Conservation (phyloP, 2,329 filamentous ascomycete species). For the Trichoderma guizhouense region DNA sequence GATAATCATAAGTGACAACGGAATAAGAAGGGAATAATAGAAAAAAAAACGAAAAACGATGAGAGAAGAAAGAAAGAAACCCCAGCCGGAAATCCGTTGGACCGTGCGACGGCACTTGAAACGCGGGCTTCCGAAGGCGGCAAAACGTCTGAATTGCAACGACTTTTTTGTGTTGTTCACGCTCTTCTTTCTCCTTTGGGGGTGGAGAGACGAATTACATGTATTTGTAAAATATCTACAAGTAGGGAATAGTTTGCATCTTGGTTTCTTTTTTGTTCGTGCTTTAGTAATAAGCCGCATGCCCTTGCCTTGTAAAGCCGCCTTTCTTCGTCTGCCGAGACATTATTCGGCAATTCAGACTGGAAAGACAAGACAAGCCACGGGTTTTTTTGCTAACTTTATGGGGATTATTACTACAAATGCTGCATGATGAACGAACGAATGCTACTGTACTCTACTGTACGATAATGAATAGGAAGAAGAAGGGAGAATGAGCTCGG, state of each 20-base stretch:
- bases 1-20: not conserved
- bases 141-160: not conserved
- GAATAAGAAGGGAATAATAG: not conserved
- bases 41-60: not conserved
- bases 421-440: no score
- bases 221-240: not conserved
- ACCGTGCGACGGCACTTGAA: slow-evolving; percentile 12
- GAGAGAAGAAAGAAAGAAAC: not conserved
- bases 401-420: not conserved
- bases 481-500: not conserved
- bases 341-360: not conserved
- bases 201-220: not conserved
- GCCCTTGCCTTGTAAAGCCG: no score
- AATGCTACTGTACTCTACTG: no score
- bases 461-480: not conserved
- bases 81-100: not conserved
- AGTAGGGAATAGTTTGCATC: not conserved
- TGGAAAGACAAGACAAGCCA: not conserved
- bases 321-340: not conserved
- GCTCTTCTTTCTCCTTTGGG: not conserved
- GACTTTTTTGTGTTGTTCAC: not conserved
- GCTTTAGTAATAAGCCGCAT: not conserved
- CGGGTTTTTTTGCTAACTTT: no score
- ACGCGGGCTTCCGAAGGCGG: slow-evolving; percentile 5
- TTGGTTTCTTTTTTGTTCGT: not conserved